Base-by-base conservation (phyloP, 805 yeast genomes). In the Cyberlindnera mycetangii region DNA sequence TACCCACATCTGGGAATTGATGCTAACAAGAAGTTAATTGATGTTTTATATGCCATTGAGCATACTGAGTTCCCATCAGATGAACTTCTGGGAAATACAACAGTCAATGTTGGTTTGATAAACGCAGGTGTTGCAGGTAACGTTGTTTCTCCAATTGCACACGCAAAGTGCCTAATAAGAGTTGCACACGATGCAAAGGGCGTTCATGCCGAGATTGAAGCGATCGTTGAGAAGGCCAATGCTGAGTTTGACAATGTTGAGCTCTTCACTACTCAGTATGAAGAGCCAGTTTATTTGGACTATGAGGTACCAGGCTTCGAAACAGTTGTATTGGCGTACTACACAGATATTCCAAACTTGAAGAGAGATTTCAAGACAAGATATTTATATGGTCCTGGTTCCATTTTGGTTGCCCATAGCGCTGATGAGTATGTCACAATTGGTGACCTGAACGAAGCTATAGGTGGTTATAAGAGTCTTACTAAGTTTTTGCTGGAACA, bases 1-100 rank as follows among this genome's bases (percentile, higher is more conserved):
- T 81, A 83, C 60, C 90, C 90, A 8, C 76, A 82, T 38, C 65
- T 79, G 32, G 89, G 89, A 4, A 61, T 80, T 42, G 78, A 78
- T 48, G 86, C 89, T 3, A 75, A 78, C 40, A 76, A 74, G 41
- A 75, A 74, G 45, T 59, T 83, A 34, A 64, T 83, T 40, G 75
- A 77, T 19, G 64, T 75, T 1, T 67, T 83, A 60, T 55, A 71
- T 53, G 67, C 70, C 2, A 59, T 83, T 33, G 61, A 73, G 27
- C 56, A 64, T 22, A 51, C 67, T 2, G 62, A 72, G 5, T 73
- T 71, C 54, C 88, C 89, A 18, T 49, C 45, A 0, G 71, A 76
- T 28, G 76, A 73, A 5, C 54, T 76, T 12, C 69, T 83, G 47
- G 89, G 89, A 2, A 71, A 72, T 7, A 68, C 84, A 1, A 83